Percentiles rank a stretch among this genome's conserved stretches.
Conservation (phyloP, 179 eudicot genomes). For the Nepenthes alata region DNA sequence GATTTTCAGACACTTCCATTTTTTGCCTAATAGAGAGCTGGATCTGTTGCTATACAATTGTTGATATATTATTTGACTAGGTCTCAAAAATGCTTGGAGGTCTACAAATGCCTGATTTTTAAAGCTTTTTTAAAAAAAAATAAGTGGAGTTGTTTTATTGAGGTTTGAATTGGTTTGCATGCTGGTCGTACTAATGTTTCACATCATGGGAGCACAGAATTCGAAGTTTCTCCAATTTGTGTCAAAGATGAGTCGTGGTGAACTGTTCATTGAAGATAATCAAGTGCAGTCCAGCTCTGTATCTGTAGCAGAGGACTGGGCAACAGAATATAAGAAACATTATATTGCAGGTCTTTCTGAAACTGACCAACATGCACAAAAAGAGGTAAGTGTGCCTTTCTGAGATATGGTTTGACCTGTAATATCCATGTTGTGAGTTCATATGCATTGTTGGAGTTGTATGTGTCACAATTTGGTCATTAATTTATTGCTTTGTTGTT, state of each 20-base stretch:
- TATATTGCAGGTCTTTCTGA: constrained; percentile 46
- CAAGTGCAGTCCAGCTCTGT: constrained; percentile 55
- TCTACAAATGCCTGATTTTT: too few species aligned
- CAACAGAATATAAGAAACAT: constrained; percentile 63
- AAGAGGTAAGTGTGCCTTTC: constrained; percentile 45
- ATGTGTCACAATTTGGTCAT: too few species aligned
- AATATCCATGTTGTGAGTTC: not conserved
- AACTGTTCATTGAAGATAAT: constrained; percentile 73
- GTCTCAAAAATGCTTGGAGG: too few species aligned
- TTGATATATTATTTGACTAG: too few species aligned
- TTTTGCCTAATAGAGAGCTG: too few species aligned
- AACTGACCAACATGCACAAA: constrained; percentile 62
- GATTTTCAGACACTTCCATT: too few species aligned
- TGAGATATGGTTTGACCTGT: constrained; percentile 1
- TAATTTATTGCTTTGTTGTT: too few species aligned
- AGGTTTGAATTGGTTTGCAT: not conserved
- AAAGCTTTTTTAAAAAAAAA: too few species aligned
- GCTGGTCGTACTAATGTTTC: not conserved
- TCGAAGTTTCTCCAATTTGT: constrained; percentile 93
- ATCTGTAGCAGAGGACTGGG: constrained; percentile 77
- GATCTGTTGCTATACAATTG: too few species aligned
- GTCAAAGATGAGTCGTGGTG: constrained; percentile 99
- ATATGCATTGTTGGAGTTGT: not conserved
- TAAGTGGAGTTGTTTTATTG: too few species aligned
- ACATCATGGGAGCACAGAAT: constrained; percentile 38